Base-by-base conservation (phyloP, 371 early-diverging fungal genomes). In the Mortierella sp. region DNA sequence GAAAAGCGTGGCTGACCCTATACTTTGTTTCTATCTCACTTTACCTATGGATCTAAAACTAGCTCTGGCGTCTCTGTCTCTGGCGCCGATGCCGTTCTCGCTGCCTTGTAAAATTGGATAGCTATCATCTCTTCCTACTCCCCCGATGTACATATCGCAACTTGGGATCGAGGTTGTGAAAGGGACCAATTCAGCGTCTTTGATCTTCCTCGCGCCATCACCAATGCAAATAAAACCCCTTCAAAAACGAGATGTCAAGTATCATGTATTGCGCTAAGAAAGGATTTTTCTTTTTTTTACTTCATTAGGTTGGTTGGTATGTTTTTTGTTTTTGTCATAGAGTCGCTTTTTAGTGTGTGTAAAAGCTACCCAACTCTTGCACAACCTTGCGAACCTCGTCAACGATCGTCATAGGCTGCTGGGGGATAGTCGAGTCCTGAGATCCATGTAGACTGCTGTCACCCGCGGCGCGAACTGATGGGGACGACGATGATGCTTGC, bases 301-400 rank as follows among this genome's bases (percentile, higher is more conserved):
- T 58, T 68, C 38, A 68, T 68, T 68, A 68, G 24, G 42, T 68
- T 63, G 9, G 8, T 50, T 68, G 48, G 26, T 44, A 54, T 70
- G 19, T 79, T 74, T 77, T 24, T 42, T 7, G 11, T 58, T 28
- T 72, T 72, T 44, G 26, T 24, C 16, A 31, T 34, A 10, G 77
- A 38, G 10, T 16, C 50, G 50, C 50, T 42, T n/a, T 24, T 75
- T 80, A 85, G 50, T 77, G 82, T 0, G 74, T 80, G 73, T 85
- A 85, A 31, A 85, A 85, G 42, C 70, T 72, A 42, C 80, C 80
- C 24, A 85, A 76, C 38, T 85, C 86, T 31, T 85, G 82, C 9
- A 85, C 86, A 26, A 85, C 82, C 71, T 76, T 79, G 26, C 82
- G 74, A 9, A 85, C 82, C 55, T 85, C 86, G 31, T 85, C 86